Evolutionary conservation across 1,284 basidiomycete genomes (phyloP), one percentile per base, ranked within the genome.

Genomic region (Pisolithus thermaeus): DNA sequence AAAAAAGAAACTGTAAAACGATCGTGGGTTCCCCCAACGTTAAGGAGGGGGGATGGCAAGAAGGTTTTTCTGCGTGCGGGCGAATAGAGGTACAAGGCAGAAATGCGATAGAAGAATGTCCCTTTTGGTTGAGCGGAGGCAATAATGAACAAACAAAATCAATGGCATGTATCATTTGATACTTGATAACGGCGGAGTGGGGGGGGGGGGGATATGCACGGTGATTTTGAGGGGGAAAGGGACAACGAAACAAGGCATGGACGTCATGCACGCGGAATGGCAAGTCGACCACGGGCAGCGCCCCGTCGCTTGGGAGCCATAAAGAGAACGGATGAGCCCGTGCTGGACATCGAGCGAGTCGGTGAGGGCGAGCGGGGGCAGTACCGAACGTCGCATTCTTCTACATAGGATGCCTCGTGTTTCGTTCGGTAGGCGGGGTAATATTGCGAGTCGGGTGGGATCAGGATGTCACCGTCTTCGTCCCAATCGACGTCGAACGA

Each of bases 261-360:
- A 18, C 30, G 20, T 63, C 18, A 65, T 52, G 52, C 42, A 2
- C 41, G 49, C 52, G 57, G 53, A 27, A 50, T 44, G 2, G 42
- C 41, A 25, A 49, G 61, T 49, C 56, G 56, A 20, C 61, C 63
- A 47, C 60, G 40, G 14, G 46, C 7, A 16, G 42, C 51, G 35
- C 53, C 52, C 45, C 52, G 32, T 23, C 53, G 58, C 41, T 54
- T 66, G 20, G 64, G 59, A 0, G 62, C 62, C 56, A 66, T 68
- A 50, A 66, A 49, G 32, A 69, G 64, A 0, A 69, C 50, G 2
- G 65, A 65, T 4, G 63, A 68, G 35, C 36, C 51, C 0, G 65
- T 55, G 46, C 64, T 65, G 22, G 65, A 63, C 5, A 57, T 36
- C 4, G 63, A 65, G 9, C 57, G 49, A 1, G 56, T 52, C 25